phyloP scores from a whole-genome alignment of 2,329 filamentous ascomycete genomes.

The Aureobasidium sp. region DNA sequence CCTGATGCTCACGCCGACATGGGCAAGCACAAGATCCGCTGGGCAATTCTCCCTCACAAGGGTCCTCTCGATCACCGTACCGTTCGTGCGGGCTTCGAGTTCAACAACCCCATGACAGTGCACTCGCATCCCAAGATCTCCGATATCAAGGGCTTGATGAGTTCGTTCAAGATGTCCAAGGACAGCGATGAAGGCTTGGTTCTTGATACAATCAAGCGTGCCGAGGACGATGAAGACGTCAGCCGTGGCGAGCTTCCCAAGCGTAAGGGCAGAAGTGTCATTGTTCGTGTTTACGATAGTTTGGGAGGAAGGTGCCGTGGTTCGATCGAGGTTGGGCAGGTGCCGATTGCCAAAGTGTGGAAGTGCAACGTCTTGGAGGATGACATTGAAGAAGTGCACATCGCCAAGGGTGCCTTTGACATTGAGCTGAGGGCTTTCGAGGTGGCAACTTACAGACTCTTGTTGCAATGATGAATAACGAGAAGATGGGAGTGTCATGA shows the following conservation, averaged over 20 bases:
- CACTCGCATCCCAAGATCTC: constrained; percentile 34
- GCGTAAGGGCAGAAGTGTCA: constrained; percentile 68
- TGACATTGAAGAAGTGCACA: constrained; percentile 59
- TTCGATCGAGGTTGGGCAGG: constrained; percentile 55
- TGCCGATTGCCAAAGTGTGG: constrained; percentile 67
- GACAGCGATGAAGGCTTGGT: constrained; percentile 57
- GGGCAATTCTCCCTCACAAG: constrained; percentile 80
- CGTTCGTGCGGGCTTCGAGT: constrained; percentile 76
- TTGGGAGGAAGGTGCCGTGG: constrained; percentile 75
- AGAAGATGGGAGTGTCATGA: background rate
- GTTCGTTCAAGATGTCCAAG: constrained; percentile 57
- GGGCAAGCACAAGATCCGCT: constrained; percentile 73
- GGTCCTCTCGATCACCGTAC: constrained; percentile 66
- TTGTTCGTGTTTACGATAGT: constrained; percentile 81
- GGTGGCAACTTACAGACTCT: constrained; percentile 32
- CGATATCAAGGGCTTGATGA: constrained; percentile 28
- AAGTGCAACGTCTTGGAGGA: constrained; percentile 90
- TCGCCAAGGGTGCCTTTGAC: constrained; percentile 36
- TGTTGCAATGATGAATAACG: constrained; percentile 21
- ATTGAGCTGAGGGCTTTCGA: constrained; percentile 35
- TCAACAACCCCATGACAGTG: constrained; percentile 73
- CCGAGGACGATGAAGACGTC: constrained; percentile 52
- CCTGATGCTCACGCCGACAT: constrained; percentile 93
- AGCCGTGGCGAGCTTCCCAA: constrained; percentile 46
- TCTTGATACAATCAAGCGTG: constrained; percentile 85